phyloP scores from a whole-genome alignment of 345 rosid genomes.

The Linum lewisii region DNA sequence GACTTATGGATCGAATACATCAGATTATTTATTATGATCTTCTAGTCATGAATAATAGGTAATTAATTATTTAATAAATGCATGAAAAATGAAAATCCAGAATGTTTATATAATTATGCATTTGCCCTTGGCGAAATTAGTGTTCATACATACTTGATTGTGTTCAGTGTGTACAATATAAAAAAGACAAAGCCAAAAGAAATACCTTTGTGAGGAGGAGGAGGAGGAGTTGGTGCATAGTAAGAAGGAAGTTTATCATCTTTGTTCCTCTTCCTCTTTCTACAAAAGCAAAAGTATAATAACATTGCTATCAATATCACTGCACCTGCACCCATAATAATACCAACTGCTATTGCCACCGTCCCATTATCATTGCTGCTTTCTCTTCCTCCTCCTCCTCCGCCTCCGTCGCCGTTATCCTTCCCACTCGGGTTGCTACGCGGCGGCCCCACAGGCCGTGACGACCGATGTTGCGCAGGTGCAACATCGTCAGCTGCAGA shows the following conservation, averaged over 20 bases:
- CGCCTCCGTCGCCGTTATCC: constrained; percentile 24
- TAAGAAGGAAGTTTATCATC: constrained; percentile 23
- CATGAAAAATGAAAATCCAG: too few species aligned
- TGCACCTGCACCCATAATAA: constrained; percentile 29
- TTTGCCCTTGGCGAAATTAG: too few species aligned
- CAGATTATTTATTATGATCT: too few species aligned
- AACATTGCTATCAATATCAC: constrained; percentile 35
- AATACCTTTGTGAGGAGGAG: constrained; percentile 10
- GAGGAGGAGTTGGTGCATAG: constrained; percentile 19
- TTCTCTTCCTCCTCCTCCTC: neutral
- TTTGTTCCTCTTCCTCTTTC: constrained; percentile 44
- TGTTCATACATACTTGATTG: too few species aligned
- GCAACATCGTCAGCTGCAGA: too few species aligned
- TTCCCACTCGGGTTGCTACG: constrained; percentile 7
- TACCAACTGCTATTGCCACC: constrained; percentile 23
- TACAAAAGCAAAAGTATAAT: constrained; percentile 26
- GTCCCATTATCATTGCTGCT: constrained; percentile 1
- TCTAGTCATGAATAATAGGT: too few species aligned
- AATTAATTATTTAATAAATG: too few species aligned
- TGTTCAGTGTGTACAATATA: neutral
- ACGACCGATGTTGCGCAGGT: neutral
- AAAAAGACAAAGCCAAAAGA: too few species aligned
- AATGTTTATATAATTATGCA: too few species aligned
- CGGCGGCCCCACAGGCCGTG: constrained; percentile 31
- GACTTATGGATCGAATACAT: too few species aligned